Evolutionary conservation across 805 yeast species (phyloP).

Genomic region (Candida ascalaphidarum): DNA sequence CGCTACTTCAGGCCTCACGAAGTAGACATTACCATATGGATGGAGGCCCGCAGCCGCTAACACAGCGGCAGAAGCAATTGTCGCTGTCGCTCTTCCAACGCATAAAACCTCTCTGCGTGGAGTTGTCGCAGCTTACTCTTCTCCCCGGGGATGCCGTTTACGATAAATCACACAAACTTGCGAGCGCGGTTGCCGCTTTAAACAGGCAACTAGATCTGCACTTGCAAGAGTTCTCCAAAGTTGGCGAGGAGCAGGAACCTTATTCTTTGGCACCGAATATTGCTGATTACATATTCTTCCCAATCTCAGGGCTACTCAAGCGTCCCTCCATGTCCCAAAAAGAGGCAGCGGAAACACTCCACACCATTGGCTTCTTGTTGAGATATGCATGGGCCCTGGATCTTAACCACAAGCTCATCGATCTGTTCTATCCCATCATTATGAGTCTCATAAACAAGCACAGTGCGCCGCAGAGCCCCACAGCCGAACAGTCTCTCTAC

Average conservation of each 20-base stretch:
- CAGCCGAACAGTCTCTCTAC: too few relatives aligned
- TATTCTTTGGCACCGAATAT: constrained; percentile 20
- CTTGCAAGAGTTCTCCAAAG: background rate
- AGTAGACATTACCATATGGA: too few relatives aligned
- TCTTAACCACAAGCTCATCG: constrained; percentile 14
- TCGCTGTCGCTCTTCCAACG: constrained; percentile 19
- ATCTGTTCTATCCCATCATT: constrained; percentile 27
- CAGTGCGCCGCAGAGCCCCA: too few relatives aligned
- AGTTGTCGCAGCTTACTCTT: constrained; percentile 15
- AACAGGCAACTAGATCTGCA: constrained; percentile 8
- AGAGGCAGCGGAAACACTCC: constrained; percentile 14
- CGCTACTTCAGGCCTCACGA: too few relatives aligned
- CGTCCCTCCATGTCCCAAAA: constrained; percentile 13
- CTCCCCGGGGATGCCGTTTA: constrained; percentile 4
- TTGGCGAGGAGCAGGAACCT: constrained; percentile 1
- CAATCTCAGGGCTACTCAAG: constrained; percentile 24
- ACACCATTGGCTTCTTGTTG: constrained; percentile 19
- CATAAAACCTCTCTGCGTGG: constrained; percentile 23
- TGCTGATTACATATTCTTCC: constrained; percentile 35
- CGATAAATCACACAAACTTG: constrained; percentile 5
- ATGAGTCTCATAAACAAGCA: constrained; percentile 9
- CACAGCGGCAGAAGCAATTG: too few relatives aligned
- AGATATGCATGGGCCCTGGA: constrained; percentile 21
- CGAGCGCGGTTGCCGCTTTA: constrained; percentile 4
- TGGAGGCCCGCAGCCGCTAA: too few relatives aligned